These are phyloP conservation scores for Hammondia hammondi DNA, from an alignment of 169 alveolate genomes.

Conservation along the genomic window DNA sequence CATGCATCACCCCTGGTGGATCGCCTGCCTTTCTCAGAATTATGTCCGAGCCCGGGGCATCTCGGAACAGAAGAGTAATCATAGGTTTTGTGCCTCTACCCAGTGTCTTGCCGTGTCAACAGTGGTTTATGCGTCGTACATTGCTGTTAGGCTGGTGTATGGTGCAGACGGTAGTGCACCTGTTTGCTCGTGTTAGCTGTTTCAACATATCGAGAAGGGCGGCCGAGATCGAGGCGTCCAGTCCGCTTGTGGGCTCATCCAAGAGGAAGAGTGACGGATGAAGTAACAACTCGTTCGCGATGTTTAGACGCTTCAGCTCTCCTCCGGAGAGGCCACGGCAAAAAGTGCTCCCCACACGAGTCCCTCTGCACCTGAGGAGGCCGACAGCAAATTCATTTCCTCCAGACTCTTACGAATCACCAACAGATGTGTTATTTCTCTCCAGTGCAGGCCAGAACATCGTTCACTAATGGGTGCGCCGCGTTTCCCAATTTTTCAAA, in stretches of 20 bases:
- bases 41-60: too few species aligned
- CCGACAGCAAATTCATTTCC: not conserved
- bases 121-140: not conserved
- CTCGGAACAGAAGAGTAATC: too few species aligned
- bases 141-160: conserved; percentile 80
- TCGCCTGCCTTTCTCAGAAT: too few species aligned
- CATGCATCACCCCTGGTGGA: too few species aligned
- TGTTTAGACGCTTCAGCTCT: conserved; percentile 84
- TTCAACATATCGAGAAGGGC: conserved; percentile 74
- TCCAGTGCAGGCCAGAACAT: not conserved
- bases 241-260: conserved; percentile 91
- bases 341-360: conserved; percentile 62
- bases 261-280: conserved; percentile 85
- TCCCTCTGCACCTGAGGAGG: conserved; percentile 49
- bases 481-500: too few species aligned
- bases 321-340: conserved; percentile 84
- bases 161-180: conserved; percentile 79
- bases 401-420: not conserved
- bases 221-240: conserved; percentile 85
- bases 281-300: conserved; percentile 86
- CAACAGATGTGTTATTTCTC: not conserved
- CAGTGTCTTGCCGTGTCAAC: too few species aligned
- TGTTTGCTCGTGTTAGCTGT: conserved; percentile 60
- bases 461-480: too few species aligned
- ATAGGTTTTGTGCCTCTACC: too few species aligned